Evolutionary conservation across 176 grass and related monocot genomes (phyloP).

Genomic region (Eremochloa ophiuroides): DNA sequence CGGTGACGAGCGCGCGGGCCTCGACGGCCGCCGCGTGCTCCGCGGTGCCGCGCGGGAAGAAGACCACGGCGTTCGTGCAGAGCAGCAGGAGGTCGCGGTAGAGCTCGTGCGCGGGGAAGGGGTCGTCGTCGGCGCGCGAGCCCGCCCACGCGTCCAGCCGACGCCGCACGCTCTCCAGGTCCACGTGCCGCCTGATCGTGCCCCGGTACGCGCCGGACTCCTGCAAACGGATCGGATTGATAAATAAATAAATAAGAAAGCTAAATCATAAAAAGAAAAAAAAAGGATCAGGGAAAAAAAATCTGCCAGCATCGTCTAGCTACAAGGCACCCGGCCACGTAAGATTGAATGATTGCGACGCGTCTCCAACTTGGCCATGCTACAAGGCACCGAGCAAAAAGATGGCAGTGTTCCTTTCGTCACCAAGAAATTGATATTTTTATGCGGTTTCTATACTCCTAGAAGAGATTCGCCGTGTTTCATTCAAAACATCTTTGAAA

Average conservation of each 20-base stretch:
- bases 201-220: slow-evolving; percentile 45
- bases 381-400: not conserved
- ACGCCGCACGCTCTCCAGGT: slow-evolving; percentile 54
- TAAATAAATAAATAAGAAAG: not conserved
- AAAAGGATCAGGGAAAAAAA: not conserved
- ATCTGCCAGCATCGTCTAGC: not conserved
- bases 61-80: slow-evolving; percentile 68
- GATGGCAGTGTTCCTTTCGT: not conserved
- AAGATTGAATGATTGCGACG: too few relatives aligned
- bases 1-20: slow-evolving; percentile 43
- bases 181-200: slow-evolving; percentile 73
- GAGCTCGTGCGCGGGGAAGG: slow-evolving; percentile 45
- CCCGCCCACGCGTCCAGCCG: slow-evolving; percentile 27
- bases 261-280: not conserved
- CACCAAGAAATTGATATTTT: not conserved
- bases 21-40: slow-evolving; percentile 51
- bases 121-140: not conserved
- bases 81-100: slow-evolving; percentile 82
- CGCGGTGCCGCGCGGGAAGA: slow-evolving; percentile 41
- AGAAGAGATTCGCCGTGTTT: not conserved
- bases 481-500: not conserved
- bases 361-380: not conserved
- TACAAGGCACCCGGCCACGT: not conserved
- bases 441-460: not conserved
- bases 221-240: slow-evolving; percentile 35